Conservation (phyloP, 306 rosid genomes). For the Medicago ruthenica region DNA sequence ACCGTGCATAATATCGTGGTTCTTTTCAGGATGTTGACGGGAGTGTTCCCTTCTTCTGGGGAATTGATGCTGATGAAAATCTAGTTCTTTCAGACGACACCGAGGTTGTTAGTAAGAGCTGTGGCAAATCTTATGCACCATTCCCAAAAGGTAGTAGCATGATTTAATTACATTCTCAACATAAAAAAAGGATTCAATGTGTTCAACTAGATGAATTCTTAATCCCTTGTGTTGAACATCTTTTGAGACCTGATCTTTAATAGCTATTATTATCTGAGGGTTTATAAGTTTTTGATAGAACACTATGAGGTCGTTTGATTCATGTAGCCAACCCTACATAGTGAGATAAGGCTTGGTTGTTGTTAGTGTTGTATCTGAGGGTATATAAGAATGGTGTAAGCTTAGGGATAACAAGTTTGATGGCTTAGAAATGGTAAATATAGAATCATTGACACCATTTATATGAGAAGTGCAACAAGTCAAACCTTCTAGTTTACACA, state of each 20-base stretch:
- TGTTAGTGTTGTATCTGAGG: no score
- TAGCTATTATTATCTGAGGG: background rate
- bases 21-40: conserved; percentile 78
- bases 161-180: background rate
- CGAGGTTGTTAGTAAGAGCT: conserved; percentile 70
- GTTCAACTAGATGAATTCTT: background rate
- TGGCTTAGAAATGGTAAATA: conserved; percentile 32
- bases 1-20: conserved; percentile 23
- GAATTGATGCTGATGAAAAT: conserved; percentile 87
- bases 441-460: background rate
- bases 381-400: background rate
- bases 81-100: conserved; percentile 79
- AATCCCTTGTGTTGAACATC: background rate
- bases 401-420: conserved; percentile 23
- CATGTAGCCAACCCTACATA: no score
- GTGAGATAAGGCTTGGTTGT: no score
- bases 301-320: no score
- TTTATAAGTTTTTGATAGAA: no score
- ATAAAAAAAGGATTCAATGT: background rate
- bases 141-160: conserved; percentile 84
- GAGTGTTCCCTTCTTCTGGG: conserved; percentile 91
- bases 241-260: no score
- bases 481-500: background rate
- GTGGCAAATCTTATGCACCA: conserved; percentile 93
- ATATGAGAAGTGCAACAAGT: conserved; percentile 9